These are phyloP conservation scores for Phytomonas sp. DNA, from an alignment of 208 protist species.

Conservation along the genomic window DNA sequence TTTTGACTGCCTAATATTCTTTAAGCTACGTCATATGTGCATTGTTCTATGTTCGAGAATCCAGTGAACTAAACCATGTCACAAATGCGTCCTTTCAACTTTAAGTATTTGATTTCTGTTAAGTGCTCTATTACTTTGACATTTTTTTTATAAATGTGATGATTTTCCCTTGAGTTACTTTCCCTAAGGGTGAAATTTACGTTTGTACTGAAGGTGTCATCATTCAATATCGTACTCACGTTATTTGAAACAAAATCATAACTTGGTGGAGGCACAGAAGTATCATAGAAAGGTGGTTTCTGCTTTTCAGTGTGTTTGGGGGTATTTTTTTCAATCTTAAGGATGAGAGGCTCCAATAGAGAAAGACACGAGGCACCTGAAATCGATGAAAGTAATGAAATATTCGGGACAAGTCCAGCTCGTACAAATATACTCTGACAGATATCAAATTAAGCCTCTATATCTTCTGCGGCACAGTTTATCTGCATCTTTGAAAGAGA, in stretches of 20 bases:
- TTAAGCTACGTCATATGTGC: not conserved
- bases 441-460: conserved; percentile 48
- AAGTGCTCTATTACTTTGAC: conserved; percentile 26
- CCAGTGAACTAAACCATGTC: not conserved
- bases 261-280: not conserved
- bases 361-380: not conserved
- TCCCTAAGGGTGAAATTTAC: conserved; percentile 45
- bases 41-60: not conserved
- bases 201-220: conserved; percentile 28
- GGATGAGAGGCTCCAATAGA: not conserved
- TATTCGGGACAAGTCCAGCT: conserved; percentile 4
- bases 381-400: not conserved
- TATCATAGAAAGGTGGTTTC: not conserved
- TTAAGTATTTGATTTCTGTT: not conserved
- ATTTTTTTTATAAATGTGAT: conserved; percentile 55
- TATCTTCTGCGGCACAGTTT: conserved; percentile 43
- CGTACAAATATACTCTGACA: conserved; percentile 27
- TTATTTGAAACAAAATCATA: not conserved
- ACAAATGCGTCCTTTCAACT: not conserved
- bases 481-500: conserved; percentile 44
- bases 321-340: not conserved
- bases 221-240: not conserved
- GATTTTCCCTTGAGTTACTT: conserved; percentile 45
- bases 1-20: conserved; percentile 14
- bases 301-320: not conserved